Base-by-base conservation (phyloP, 441 rosid genomes). In the Hura crepitans region DNA sequence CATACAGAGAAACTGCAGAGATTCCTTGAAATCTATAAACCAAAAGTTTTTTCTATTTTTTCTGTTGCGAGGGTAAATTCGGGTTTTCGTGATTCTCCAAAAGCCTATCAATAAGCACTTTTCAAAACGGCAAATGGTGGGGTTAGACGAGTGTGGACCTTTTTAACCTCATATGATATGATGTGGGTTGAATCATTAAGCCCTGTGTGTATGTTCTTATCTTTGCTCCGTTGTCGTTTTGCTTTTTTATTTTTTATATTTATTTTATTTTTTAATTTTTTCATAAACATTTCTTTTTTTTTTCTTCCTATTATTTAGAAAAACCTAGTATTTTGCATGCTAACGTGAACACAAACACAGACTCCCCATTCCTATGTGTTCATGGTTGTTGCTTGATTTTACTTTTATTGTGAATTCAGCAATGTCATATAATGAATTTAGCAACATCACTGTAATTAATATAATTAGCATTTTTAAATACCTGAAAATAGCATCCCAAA, bases 151-250 rank as follows among this genome's bases (percentile, higher is more conserved):
- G 46, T 2, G 46, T 11, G 78, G 76, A 5, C 68, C 71, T 72
- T 80, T 76, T 74, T 62, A 77, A 60, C 62, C 73, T 74, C 70
- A 60, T 74, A 51, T 69, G 76, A 59, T 50, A 7, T 65, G 66
- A 73, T 25, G 43, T 79, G 79, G 72, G 56, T 73, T 49, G 74
- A 81, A 83, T 83, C 79, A 83, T 81, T 81, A 71, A 77, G 62
- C 65, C 63, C 46, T n/a, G 42, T 14, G 37, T 74, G 60, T 59
- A 71, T 66, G 60, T 39, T 51, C 73, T 70, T 68, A 65, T 74
- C 65, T 37, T 46, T 64, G 62, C 73, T 42, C 47, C 45, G 57
- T 60, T 70, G 70, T 33, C 65, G 51, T 43, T 58, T 65, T 66
- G 42, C 58, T 18, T 65, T 66, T 39, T 47, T 17, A 10, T 59